These are phyloP conservation scores for Rugonectria rugulosa DNA, from an alignment of 2,329 filamentous ascomycete species.

Conservation along the genomic window DNA sequence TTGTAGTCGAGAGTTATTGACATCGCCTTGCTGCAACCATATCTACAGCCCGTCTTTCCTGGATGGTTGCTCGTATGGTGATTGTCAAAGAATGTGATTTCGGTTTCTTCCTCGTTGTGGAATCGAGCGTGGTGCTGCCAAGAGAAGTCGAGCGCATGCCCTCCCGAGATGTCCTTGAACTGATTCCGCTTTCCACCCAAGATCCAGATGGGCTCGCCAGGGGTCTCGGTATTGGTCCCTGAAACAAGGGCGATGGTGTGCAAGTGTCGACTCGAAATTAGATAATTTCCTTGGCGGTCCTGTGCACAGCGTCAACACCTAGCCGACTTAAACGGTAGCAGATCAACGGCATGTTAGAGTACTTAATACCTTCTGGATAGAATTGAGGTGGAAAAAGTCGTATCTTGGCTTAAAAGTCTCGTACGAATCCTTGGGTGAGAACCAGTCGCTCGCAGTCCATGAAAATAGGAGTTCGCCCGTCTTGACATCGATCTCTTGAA, in stretches of 20 bases:
- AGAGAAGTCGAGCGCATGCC: conserved; percentile 4
- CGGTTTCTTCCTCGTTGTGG: conserved; percentile 8
- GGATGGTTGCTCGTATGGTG: conserved; percentile 14
- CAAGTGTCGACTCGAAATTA: conserved; percentile 15
- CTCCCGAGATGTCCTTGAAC: conserved; percentile 10
- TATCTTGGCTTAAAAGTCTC: conserved; percentile 6
- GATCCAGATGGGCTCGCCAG: conserved; percentile 11
- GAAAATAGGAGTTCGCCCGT: conserved; percentile 13
- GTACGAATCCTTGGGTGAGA: conserved; percentile 3
- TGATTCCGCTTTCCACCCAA: conserved; percentile 10
- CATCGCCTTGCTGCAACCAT: conserved; percentile 7
- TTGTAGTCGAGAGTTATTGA: neutral
- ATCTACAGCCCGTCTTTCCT: neutral
- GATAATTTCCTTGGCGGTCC: conserved; percentile 16
- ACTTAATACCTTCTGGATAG: conserved; percentile 16
- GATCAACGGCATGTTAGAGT: too few relatives aligned
- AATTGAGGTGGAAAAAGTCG: conserved; percentile 20
- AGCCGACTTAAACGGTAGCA: too few relatives aligned
- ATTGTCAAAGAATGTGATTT: conserved; percentile 16
- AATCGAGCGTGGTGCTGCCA: conserved; percentile 19
- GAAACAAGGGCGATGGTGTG: conserved; percentile 8
- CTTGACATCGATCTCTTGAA: conserved; percentile 17
- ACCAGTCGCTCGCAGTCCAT: conserved; percentile 13
- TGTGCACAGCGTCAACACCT: too few relatives aligned
- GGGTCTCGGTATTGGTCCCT: neutral